phyloP scores from a whole-genome alignment of 208 protist species.

The Leishmania tarentolae region DNA sequence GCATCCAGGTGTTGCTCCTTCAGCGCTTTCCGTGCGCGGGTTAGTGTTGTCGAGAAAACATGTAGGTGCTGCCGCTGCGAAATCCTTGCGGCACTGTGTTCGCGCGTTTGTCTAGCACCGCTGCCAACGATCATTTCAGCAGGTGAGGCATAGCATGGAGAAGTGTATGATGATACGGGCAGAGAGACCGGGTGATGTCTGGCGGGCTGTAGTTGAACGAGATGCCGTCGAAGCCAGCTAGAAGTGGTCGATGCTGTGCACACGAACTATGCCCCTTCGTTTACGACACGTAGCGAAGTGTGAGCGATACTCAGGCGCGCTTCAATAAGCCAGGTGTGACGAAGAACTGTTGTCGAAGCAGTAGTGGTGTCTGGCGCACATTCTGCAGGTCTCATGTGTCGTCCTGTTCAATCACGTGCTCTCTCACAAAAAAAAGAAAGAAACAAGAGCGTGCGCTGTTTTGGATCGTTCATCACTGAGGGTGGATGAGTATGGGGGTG shows the following conservation, averaged over 20 bases:
- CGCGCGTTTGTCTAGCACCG: slow-evolving; percentile 15
- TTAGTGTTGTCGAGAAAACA: neutral
- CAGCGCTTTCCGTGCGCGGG: neutral
- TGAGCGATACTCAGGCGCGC: neutral
- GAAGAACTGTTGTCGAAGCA: neutral
- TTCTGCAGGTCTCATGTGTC: neutral
- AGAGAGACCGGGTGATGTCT: neutral
- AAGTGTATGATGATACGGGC: slow-evolving; percentile 6
- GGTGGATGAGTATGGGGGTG: neutral
- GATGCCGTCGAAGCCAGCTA: neutral
- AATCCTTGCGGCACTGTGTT: slow-evolving; percentile 20
- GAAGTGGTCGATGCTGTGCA: neutral
- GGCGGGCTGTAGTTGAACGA: neutral
- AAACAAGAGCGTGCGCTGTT: neutral
- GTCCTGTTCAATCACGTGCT: neutral
- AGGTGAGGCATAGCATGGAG: slow-evolving; percentile 18
- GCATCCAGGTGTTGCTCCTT: neutral
- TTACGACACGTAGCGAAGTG: neutral
- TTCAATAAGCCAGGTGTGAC: neutral
- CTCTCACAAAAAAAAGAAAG: neutral
- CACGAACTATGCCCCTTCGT: neutral
- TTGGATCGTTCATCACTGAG: neutral
- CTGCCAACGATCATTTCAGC: slow-evolving; percentile 12
- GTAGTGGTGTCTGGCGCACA: neutral
- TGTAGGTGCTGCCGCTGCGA: slow-evolving; percentile 4